A percentile compares a stretch with the other conserved stretches of the same genome.
Evolutionary conservation across 2,329 filamentous ascomycete species (phyloP).

Genomic region (Coniochaeta sp.): DNA sequence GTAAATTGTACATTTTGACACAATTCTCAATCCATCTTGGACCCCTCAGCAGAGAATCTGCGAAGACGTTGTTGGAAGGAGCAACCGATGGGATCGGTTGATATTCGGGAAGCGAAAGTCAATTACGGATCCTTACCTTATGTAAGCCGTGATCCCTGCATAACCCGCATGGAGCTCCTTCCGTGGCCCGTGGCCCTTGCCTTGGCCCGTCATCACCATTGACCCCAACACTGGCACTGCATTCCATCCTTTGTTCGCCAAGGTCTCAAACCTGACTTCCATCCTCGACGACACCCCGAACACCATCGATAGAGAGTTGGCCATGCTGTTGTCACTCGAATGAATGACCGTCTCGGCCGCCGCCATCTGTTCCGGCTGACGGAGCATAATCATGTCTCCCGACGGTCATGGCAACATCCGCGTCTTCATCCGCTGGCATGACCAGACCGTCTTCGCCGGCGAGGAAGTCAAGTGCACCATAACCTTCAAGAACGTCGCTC

Average conservation of each 20-base stretch:
- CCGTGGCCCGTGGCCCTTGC: not conserved
- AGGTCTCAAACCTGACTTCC: not conserved
- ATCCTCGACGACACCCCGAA: not conserved
- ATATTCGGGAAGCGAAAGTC: not conserved
- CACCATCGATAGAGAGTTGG: not conserved
- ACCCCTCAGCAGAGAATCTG: no score
- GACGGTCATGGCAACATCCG: slow-evolving; percentile 64
- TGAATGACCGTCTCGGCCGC: not conserved
- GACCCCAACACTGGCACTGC: no score
- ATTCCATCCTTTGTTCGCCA: not conserved
- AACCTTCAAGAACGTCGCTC: slow-evolving; percentile 82
- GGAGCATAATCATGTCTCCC: slow-evolving; percentile 39
- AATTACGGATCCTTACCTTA: not conserved
- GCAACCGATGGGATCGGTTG: not conserved
- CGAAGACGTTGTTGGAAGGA: no score
- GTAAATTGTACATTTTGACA: no score
- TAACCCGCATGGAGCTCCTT: not conserved
- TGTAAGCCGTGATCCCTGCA: not conserved
- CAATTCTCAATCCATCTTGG: no score
- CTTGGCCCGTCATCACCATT: not conserved
- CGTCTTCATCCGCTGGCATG: slow-evolving; percentile 92
- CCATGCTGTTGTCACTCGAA: slow-evolving; percentile 1
- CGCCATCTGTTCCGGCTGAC: slow-evolving; percentile 12
- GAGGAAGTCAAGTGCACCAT: slow-evolving; percentile 95
- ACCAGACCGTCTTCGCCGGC: slow-evolving; percentile 90